Percentiles rank a stretch among this genome's conserved stretches.
These are phyloP conservation scores for Miscanthus sacchariflorus DNA, from an alignment of 202 grass and related monocot genomes.

Conservation along the genomic window DNA sequence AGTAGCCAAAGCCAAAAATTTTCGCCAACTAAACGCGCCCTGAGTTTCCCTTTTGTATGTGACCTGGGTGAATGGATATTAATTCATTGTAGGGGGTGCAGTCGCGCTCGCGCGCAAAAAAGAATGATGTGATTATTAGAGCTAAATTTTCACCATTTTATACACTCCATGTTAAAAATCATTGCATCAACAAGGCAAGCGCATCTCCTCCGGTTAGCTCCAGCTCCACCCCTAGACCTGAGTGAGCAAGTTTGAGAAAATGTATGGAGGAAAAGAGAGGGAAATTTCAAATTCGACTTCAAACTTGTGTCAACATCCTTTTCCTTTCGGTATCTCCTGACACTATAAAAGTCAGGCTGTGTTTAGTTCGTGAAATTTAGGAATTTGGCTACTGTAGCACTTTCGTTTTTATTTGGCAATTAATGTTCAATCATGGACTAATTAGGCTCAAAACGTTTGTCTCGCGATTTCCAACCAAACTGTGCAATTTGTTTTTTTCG, in stretches of 20 bases:
- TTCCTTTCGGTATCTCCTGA: not conserved
- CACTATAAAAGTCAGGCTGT: not conserved
- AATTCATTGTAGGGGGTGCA: not conserved
- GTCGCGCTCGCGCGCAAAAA: not conserved
- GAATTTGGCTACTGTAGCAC: too few species aligned
- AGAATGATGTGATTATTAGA: not conserved
- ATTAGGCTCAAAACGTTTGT: too few species aligned
- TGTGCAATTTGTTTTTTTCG: too few species aligned
- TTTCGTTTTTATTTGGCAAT: too few species aligned
- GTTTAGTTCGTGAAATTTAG: too few species aligned
- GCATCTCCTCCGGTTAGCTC: not conserved
- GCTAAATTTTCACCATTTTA: not conserved
- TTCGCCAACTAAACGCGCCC: too few species aligned
- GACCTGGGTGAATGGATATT: not conserved
- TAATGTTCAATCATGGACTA: too few species aligned
- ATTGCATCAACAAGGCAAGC: not conserved
- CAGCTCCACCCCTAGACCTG: not conserved
- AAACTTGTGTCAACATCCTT: not conserved
- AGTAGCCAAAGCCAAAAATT: too few species aligned
- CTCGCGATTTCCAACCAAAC: too few species aligned
- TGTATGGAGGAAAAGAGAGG: not conserved
- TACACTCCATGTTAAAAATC: too few species aligned
- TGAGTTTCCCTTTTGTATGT: not conserved
- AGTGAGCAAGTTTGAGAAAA: not conserved
- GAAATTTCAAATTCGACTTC: not conserved